Evolutionary conservation across 805 yeast species (phyloP).

Genomic region (Saccharomycopsis selenospora): DNA sequence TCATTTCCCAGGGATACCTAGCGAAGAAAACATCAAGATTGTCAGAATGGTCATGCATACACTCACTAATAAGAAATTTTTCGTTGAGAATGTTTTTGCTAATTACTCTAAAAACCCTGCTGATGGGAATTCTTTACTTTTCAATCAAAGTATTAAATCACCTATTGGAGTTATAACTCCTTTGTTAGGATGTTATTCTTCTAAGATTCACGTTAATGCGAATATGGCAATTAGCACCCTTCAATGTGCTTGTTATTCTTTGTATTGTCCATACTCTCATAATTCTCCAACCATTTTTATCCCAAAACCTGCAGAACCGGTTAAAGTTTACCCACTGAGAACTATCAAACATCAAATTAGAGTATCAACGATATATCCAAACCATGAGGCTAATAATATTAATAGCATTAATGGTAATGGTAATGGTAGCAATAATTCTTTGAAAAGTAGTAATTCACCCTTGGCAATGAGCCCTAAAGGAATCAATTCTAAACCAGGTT

Average conservation of each 20-base stretch:
- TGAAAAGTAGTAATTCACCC: too few relatives aligned
- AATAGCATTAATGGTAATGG: too few relatives aligned
- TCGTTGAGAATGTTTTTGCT: constrained; percentile 8
- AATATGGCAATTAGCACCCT: background rate
- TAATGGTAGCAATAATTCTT: too few relatives aligned
- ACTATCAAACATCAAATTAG: background rate
- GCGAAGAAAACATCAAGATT: background rate
- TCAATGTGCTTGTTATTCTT: constrained; percentile 10
- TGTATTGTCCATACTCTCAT: constrained; percentile 15
- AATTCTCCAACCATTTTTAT: background rate
- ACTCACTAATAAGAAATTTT: background rate
- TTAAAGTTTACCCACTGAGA: background rate
- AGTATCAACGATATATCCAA: too few relatives aligned
- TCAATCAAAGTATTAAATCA: background rate
- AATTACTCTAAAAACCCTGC: constrained; percentile 4
- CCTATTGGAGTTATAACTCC: constrained; percentile 14
- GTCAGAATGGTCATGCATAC: constrained; percentile 1
- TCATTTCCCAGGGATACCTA: constrained; percentile 4
- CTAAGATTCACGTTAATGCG: background rate
- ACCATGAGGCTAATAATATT: too few relatives aligned
- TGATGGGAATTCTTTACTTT: background rate
- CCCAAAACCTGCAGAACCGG: background rate
- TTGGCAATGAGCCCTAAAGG: too few relatives aligned
- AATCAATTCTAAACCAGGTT: background rate
- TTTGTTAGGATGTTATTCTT: constrained; percentile 10